phyloP scores from a whole-genome alignment of 176 grass and related monocot genomes.

The Carex scoparia region DNA sequence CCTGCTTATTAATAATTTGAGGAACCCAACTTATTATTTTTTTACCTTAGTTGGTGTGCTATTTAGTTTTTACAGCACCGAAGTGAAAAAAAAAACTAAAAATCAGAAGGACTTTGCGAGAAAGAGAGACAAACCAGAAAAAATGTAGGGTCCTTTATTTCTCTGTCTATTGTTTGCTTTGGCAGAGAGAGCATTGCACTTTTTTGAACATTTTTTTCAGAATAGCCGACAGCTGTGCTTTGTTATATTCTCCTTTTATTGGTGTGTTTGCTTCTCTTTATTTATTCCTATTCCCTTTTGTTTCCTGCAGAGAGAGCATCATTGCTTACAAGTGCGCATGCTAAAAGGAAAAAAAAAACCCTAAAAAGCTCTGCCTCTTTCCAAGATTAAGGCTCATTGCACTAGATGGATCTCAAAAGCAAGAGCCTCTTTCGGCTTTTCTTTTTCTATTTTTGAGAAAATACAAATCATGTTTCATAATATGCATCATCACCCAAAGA shows the following conservation, averaged over 20 bases:
- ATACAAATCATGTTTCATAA: not conserved
- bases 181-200: slow-evolving; percentile 11
- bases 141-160: slow-evolving; percentile 16
- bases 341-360: not conserved
- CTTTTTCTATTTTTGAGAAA: not conserved
- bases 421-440: not conserved
- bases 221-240: slow-evolving; percentile 16
- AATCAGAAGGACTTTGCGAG: not conserved
- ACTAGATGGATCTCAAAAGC: slow-evolving; percentile 20
- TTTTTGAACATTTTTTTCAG: not conserved
- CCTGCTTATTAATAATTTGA: not conserved
- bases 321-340: slow-evolving; percentile 25
- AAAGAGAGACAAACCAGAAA: slow-evolving; percentile 12
- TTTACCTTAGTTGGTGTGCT: not conserved
- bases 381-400: slow-evolving; percentile 11
- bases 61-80: not conserved
- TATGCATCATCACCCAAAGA: not conserved
- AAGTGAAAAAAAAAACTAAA: not conserved
- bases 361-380: slow-evolving; percentile 23
- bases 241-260: slow-evolving; percentile 10
- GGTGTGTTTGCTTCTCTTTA: slow-evolving; percentile 7
- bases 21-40: not conserved
- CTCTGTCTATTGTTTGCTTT: not conserved
- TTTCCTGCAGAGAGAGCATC: slow-evolving; percentile 26
- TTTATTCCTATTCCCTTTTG: slow-evolving; percentile 19